phyloP scores from a whole-genome alignment of 2,329 filamentous ascomycete species.

The Venturia nashicola region DNA sequence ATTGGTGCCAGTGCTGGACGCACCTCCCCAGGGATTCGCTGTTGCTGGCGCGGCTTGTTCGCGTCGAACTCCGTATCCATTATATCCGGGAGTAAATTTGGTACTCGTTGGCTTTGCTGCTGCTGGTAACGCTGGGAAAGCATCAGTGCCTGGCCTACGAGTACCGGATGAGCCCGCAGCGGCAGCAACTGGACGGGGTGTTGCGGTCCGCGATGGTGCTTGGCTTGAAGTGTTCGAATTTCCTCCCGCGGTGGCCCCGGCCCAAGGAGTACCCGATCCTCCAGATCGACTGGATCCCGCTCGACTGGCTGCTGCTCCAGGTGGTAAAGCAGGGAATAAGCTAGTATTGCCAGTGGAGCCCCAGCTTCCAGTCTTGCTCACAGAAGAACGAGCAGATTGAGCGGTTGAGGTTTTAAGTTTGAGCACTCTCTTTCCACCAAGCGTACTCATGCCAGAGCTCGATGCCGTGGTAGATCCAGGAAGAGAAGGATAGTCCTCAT shows the following conservation, averaged over 20 bases:
- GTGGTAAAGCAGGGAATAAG: slow-evolving; percentile 18
- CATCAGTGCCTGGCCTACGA: slow-evolving; percentile 32
- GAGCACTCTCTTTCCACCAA: slow-evolving; percentile 45
- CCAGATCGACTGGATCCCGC: neutral
- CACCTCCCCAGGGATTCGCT: slow-evolving; percentile 1
- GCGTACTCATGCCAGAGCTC: slow-evolving; percentile 29
- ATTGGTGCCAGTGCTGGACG: neutral
- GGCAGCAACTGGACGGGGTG: slow-evolving; percentile 13
- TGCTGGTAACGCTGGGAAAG: slow-evolving; percentile 72
- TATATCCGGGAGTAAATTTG: slow-evolving; percentile 38
- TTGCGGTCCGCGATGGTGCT: slow-evolving; percentile 14
- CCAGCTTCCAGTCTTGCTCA: slow-evolving; percentile 45
- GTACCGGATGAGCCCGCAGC: slow-evolving; percentile 14
- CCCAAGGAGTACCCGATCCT: slow-evolving; percentile 12
- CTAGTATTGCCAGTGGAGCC: slow-evolving; percentile 28
- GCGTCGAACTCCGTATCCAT: slow-evolving; percentile 28
- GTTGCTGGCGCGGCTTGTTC: slow-evolving; percentile 9
- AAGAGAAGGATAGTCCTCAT: slow-evolving; percentile 86
- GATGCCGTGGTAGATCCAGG: slow-evolving; percentile 62
- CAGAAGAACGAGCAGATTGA: slow-evolving; percentile 50
- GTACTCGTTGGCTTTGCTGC: slow-evolving; percentile 57
- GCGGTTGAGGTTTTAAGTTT: slow-evolving; percentile 58
- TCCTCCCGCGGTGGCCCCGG: slow-evolving; percentile 15
- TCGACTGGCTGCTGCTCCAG: neutral
- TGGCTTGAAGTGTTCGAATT: slow-evolving; percentile 23